Percentiles rank a stretch among this genome's conserved stretches.
Conservation (phyloP, 2,329 filamentous ascomycete genomes). For the Neopestalotiopsis rosae region DNA sequence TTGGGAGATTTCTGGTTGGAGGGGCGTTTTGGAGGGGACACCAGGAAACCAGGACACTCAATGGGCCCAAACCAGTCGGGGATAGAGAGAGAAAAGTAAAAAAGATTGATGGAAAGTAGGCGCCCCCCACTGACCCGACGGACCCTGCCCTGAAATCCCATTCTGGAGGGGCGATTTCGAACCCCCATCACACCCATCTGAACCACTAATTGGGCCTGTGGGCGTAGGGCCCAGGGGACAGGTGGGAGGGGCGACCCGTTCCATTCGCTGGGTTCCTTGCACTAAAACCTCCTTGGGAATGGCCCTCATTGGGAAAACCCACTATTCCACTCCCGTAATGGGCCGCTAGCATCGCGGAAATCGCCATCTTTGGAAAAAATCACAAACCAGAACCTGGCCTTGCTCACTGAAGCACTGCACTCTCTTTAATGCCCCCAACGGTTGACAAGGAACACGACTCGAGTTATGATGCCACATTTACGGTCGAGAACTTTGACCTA, state of each 20-base stretch:
- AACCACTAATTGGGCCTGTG: no score
- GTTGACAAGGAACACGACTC: background rate
- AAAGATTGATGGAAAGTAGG: background rate
- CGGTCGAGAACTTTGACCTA: background rate
- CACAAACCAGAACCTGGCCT: background rate
- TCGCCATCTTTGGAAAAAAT: background rate
- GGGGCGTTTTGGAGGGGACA: background rate
- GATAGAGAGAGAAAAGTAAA: background rate
- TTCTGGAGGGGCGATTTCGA: no score
- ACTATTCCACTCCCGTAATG: background rate
- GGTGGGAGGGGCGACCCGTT: background rate
- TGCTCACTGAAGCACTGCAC: background rate
- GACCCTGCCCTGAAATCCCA: no score
- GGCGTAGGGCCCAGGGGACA: no score
- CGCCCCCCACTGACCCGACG: background rate
- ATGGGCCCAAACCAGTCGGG: background rate
- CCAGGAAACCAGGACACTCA: background rate
- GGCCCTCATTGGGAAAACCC: no score
- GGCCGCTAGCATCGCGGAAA: background rate
- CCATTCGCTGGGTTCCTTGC: background rate
- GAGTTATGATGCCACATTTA: background rate
- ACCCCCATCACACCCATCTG: no score
- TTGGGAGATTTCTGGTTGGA: background rate
- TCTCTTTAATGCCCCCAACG: background rate
- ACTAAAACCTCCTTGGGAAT: background rate